phyloP scores from a whole-genome alignment of 371 early-diverging fungal genomes.

The Mucor saturninus region DNA sequence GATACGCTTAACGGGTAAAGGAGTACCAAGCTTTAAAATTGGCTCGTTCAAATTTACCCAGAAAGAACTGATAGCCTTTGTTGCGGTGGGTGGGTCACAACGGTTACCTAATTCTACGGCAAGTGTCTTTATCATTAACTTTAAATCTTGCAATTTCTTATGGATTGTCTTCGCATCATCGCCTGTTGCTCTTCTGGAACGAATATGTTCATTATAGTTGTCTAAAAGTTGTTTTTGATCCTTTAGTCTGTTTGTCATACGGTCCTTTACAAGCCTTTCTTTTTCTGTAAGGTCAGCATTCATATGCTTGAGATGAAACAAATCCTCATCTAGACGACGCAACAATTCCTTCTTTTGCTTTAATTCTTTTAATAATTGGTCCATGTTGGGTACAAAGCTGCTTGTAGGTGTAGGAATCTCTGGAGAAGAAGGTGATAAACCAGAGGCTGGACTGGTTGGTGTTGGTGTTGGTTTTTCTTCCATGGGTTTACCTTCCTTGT shows the following conservation, averaged over 20 bases:
- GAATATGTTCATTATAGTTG: slow-evolving; percentile 61
- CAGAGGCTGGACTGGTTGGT: neutral
- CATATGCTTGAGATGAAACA: slow-evolving; percentile 12
- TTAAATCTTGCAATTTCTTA: slow-evolving; percentile 52
- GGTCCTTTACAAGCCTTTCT: slow-evolving; percentile 10
- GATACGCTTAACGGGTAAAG: slow-evolving; percentile 52
- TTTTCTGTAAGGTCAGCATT: slow-evolving; percentile 24
- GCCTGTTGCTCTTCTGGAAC: slow-evolving; percentile 57
- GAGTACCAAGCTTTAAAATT: slow-evolving; percentile 32
- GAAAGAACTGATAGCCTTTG: slow-evolving; percentile 39
- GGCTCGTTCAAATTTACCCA: slow-evolving; percentile 49
- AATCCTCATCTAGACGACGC: slow-evolving; percentile 25
- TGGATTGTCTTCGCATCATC: slow-evolving; percentile 58
- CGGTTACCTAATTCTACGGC: slow-evolving; percentile 49
- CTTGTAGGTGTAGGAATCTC: slow-evolving; percentile 2
- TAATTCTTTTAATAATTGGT: slow-evolving; percentile 11
- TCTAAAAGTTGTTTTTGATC: slow-evolving; percentile 40
- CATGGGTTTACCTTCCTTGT: neutral
- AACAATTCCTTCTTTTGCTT: slow-evolving; percentile 20
- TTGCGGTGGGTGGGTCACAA: slow-evolving; percentile 49
- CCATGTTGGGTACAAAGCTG: slow-evolving; percentile 8
- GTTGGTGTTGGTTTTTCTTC: neutral
- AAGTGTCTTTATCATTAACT: slow-evolving; percentile 47
- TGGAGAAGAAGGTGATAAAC: slow-evolving; percentile 2
- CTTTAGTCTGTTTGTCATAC: slow-evolving; percentile 26